Percentiles rank a stretch among this genome's conserved stretches.
Conservation (phyloP, 2,329 filamentous ascomycete species). For the Exophiala phaeomuriformis region DNA sequence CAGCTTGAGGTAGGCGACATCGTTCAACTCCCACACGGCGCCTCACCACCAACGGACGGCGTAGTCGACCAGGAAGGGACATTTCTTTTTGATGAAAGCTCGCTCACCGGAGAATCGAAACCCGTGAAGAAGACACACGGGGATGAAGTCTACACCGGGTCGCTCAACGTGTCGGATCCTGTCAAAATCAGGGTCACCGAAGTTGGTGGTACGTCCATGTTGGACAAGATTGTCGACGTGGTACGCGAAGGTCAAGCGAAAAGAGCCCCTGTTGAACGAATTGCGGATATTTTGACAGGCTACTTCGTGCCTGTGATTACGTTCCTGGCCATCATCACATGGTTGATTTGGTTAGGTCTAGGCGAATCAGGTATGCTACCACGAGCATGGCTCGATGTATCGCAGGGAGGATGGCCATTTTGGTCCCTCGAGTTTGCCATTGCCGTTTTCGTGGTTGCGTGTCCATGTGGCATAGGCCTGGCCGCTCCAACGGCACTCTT, state of each 20-base stretch:
- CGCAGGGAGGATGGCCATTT: conserved; percentile 45
- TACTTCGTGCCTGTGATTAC: conserved; percentile 47
- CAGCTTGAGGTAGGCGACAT: conserved; percentile 66
- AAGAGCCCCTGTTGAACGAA: conserved; percentile 42
- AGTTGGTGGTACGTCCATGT: conserved; percentile 43
- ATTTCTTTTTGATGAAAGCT: conserved; percentile 78
- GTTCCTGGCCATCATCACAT: conserved; percentile 42
- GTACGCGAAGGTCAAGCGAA: conserved; percentile 45
- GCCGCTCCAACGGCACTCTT: conserved; percentile 85
- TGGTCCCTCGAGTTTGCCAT: conserved; percentile 62
- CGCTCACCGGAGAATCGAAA: conserved; percentile 58
- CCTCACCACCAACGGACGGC: conserved; percentile 80
- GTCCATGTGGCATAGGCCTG: conserved; percentile 73
- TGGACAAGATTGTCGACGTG: conserved; percentile 44
- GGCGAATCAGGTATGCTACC: conserved; percentile 39
- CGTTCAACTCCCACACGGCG: conserved; percentile 69
- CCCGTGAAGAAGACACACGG: conserved; percentile 38
- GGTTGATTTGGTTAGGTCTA: conserved; percentile 42
- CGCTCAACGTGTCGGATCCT: conserved; percentile 43
- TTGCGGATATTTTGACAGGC: conserved; percentile 43
- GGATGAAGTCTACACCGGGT: conserved; percentile 42
- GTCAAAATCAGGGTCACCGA: conserved; percentile 40
- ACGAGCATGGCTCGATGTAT: conserved; percentile 45
- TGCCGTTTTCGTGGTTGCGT: conserved; percentile 78
- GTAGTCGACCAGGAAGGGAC: conserved; percentile 49